These are phyloP conservation scores for Paramecium pentaurelia DNA, from an alignment of 73 alveolate species.

Conservation along the genomic window DNA sequence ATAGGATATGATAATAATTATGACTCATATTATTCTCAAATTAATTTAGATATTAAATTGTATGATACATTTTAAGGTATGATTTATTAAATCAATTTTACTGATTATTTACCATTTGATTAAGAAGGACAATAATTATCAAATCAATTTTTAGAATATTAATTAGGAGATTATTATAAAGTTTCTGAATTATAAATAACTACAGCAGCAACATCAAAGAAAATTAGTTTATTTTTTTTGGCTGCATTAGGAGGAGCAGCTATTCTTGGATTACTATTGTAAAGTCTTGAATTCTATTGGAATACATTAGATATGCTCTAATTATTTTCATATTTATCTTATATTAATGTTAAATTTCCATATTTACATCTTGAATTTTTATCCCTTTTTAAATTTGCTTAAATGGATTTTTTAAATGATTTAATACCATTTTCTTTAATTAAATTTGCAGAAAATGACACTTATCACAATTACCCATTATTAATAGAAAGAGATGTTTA, in stretches of 20 bases:
- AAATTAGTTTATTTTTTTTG: background rate
- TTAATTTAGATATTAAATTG: background rate
- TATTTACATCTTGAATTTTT: background rate
- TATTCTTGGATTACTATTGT: background rate
- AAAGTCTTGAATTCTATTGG: background rate
- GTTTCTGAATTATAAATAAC: background rate
- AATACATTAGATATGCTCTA: background rate
- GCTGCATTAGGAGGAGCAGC: background rate
- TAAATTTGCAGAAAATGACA: background rate
- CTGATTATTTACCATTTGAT: background rate
- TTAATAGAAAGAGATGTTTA: background rate
- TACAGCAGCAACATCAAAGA: background rate
- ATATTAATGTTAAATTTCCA: background rate
- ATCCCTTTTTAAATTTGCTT: background rate
- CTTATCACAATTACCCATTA: background rate
- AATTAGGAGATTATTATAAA: background rate
- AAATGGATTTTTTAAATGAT: background rate
- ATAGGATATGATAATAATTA: background rate
- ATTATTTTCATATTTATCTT: background rate
- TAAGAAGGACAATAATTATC: background rate
- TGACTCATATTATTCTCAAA: background rate
- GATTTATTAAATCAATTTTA: background rate
- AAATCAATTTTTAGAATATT: background rate
- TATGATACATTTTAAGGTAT: background rate
- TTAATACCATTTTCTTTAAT: background rate